Evolutionary conservation across 2,329 filamentous ascomycete species (phyloP).

Genomic region (Leptodontidium sp.): DNA sequence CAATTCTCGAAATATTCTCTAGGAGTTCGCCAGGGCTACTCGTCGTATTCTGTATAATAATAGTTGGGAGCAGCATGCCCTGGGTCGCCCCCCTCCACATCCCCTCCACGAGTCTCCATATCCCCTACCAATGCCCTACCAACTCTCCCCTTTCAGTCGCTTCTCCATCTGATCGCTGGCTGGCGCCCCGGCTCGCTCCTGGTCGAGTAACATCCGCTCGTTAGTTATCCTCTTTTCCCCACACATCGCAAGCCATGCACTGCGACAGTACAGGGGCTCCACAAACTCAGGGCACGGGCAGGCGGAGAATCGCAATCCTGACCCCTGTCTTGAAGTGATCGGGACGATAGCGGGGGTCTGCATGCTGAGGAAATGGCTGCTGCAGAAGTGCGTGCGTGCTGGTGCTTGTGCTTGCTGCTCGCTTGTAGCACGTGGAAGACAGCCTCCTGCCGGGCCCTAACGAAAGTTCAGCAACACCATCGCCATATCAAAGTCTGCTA

Average conservation of each 20-base stretch:
- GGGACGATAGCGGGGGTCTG: conserved; percentile 10
- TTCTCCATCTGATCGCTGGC: conserved; percentile 27
- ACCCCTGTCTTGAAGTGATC: neutral
- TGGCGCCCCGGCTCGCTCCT: conserved; percentile 4
- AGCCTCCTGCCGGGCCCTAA: neutral
- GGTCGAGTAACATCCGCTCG: conserved; percentile 20
- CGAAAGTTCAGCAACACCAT: conserved; percentile 8
- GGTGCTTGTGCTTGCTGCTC: neutral
- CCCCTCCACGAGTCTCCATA: neutral
- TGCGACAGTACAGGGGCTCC: conserved; percentile 6
- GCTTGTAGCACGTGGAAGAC: conserved; percentile 18
- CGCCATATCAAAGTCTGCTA: conserved; percentile 17
- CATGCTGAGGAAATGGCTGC: conserved; percentile 7
- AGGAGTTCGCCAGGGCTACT: conserved; percentile 25
- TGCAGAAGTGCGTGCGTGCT: neutral
- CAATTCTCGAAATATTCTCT: conserved; percentile 18
- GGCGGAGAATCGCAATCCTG: conserved; percentile 26
- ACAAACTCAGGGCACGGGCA: conserved; percentile 24
- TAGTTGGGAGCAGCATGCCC: neutral
- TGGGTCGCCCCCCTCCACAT: neutral
- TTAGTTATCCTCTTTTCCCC: conserved; percentile 19
- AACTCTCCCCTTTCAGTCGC: neutral
- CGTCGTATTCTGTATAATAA: conserved; percentile 18
- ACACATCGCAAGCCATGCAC: conserved; percentile 24
- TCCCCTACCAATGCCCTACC: neutral